Evolutionary conservation across 192 early-diverging fungal genomes (phyloP).

Genomic region (Gonapodya sp.): DNA sequence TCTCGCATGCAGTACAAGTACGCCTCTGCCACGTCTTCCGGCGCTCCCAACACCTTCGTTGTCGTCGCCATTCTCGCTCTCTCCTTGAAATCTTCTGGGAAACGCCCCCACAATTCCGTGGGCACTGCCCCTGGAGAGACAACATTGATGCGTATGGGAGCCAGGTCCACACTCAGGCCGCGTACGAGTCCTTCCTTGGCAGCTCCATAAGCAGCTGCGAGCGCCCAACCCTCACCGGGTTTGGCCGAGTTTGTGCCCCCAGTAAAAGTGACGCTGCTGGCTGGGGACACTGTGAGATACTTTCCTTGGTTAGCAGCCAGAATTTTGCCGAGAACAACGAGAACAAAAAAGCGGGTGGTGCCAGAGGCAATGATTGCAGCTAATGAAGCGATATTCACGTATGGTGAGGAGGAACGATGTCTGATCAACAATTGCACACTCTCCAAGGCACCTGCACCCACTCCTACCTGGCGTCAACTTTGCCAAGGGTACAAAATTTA

Average conservation of each 20-base stretch:
- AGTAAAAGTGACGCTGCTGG: neutral
- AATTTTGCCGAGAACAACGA: neutral
- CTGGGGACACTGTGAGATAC: neutral
- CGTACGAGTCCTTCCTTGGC: neutral
- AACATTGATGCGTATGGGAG: neutral
- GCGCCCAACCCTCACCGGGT: neutral
- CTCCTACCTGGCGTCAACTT: neutral
- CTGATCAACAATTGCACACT: too few relatives aligned
- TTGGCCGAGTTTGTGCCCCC: neutral
- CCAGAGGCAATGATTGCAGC: neutral
- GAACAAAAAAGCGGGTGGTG: neutral
- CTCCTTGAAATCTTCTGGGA: neutral
- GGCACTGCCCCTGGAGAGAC: neutral
- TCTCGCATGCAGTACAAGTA: constrained; percentile 3
- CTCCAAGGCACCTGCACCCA: neutral
- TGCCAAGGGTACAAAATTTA: neutral
- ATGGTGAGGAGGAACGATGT: too few relatives aligned
- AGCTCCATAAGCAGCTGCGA: neutral
- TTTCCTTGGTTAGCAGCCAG: neutral
- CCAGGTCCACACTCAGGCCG: neutral
- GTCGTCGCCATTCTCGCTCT: neutral
- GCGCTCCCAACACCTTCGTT: neutral
- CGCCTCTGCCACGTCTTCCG: constrained; percentile 3
- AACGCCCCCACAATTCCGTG: neutral
- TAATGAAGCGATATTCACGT: too few relatives aligned